Percentiles rank a stretch among this genome's conserved stretches.
Conservation (phyloP, 257 asterid species). For the Solanum lycopersicoides region DNA sequence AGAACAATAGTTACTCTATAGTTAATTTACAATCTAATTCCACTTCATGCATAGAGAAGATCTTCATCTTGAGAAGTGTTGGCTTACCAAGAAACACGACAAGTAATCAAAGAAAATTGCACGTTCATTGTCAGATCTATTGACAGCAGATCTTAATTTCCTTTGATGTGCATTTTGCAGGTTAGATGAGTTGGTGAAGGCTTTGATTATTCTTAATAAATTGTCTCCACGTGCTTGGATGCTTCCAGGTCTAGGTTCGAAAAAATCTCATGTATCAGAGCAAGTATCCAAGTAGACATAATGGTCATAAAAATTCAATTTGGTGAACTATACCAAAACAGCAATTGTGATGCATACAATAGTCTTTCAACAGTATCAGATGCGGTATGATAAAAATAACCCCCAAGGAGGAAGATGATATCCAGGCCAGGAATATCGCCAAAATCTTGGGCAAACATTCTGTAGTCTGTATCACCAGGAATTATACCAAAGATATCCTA, state of each 20-base stretch:
- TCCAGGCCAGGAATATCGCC: conserved; percentile 99
- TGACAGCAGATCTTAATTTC: conserved; percentile 31
- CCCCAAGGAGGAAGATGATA: conserved; percentile 92
- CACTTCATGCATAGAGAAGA: not conserved
- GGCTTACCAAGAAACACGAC: conserved; percentile 66
- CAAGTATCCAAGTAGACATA: conserved; percentile 4
- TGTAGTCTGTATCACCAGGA: conserved; percentile 98
- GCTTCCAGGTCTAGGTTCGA: conserved; percentile 82
- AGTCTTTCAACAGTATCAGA: conserved; percentile 97
- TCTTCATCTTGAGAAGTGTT: conserved; percentile 6
- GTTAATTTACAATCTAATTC: not conserved
- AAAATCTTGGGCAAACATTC: conserved; percentile 82
- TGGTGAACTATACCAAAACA: conserved; percentile 40
- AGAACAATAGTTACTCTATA: not conserved
- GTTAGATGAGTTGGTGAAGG: conserved; percentile 71
- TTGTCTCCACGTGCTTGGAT: conserved; percentile 99
- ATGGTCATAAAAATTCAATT: conserved; percentile 10
- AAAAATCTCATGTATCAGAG: conserved; percentile 17
- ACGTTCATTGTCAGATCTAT: conserved; percentile 34
- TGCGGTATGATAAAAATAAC: conserved; percentile 91
- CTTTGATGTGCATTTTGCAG: conserved; percentile 68
- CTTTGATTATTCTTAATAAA: conserved; percentile 58
- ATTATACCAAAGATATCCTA: conserved; percentile 86
- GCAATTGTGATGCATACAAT: conserved; percentile 74
- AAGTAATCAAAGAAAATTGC: conserved; percentile 73